phyloP scores from a whole-genome alignment of 805 yeast genomes.

The Cyberlindnera maclurae region DNA sequence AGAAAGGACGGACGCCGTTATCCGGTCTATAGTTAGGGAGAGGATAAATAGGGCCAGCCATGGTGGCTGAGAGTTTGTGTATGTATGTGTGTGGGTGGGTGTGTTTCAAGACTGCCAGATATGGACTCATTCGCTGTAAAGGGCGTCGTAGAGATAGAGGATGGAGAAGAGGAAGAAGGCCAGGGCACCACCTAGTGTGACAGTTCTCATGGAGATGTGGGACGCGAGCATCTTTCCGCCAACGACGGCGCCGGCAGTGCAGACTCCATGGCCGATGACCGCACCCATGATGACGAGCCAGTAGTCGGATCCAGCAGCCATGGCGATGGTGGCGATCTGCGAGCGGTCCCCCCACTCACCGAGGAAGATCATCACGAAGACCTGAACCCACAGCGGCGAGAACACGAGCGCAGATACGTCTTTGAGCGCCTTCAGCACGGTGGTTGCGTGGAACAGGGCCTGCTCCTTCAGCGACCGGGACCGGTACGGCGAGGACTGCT shows the following conservation, averaged over 20 bases:
- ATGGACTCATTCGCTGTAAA: conserved; percentile 1
- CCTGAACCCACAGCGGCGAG: conserved; percentile 90
- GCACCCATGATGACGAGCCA: conserved; percentile 88
- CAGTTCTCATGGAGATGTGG: conserved; percentile 83
- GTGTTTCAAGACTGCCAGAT: too few species aligned
- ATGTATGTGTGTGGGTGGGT: too few species aligned
- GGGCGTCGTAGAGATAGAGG: conserved; percentile 70
- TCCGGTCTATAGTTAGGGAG: conserved; percentile 32
- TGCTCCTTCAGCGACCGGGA: conserved; percentile 4
- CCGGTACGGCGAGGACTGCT: background rate
- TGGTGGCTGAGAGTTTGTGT: background rate
- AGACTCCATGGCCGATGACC: conserved; percentile 77
- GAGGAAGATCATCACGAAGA: conserved; percentile 88
- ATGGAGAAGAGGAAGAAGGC: conserved; percentile 82
- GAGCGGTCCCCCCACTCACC: conserved; percentile 99
- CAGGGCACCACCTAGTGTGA: conserved; percentile 83
- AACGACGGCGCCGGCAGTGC: conserved; percentile 84
- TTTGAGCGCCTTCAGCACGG: conserved; percentile 12
- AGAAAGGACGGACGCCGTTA: conserved; percentile 35
- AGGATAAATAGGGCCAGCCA: conserved; percentile 16
- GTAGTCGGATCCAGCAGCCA: conserved; percentile 95
- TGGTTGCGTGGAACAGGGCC: background rate
- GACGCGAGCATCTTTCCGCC: conserved; percentile 92
- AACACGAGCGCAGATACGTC: conserved; percentile 32
- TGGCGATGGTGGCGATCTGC: conserved; percentile 95